These are phyloP conservation scores for Penicillium sp. DNA, from an alignment of 2,329 filamentous ascomycete species.

Conservation along the genomic window DNA sequence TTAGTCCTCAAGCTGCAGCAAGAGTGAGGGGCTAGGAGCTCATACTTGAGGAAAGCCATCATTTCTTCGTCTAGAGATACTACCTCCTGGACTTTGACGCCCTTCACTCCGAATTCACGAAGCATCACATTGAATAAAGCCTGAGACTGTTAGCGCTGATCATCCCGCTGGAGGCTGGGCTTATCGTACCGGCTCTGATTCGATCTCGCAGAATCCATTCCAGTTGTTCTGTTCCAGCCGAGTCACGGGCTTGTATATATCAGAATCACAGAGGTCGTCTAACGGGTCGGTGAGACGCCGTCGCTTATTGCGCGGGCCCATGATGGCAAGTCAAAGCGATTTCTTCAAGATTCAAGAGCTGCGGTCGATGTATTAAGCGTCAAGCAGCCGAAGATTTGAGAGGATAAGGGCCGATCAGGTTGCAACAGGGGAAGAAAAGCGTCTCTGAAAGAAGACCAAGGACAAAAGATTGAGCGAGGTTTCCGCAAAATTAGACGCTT, in stretches of 20 bases:
- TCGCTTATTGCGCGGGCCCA: conserved; percentile 35
- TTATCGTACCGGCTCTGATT: conserved; percentile 76
- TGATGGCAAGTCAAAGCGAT: conserved; percentile 15
- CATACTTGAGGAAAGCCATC: conserved; percentile 65
- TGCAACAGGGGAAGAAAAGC: neutral
- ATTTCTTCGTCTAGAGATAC: conserved; percentile 69
- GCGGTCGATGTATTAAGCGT: neutral
- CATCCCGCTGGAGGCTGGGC: neutral
- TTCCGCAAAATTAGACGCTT: neutral
- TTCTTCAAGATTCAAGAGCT: neutral
- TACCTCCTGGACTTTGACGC: conserved; percentile 75
- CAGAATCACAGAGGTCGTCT: conserved; percentile 25
- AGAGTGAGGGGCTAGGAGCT: neutral
- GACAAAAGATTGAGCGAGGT: neutral
- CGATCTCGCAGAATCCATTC: conserved; percentile 67
- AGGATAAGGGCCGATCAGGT: neutral
- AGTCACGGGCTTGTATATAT: conserved; percentile 36
- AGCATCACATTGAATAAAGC: conserved; percentile 86
- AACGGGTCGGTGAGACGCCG: conserved; percentile 27
- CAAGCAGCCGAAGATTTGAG: neutral
- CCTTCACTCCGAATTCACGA: conserved; percentile 71
- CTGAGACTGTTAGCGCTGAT: conserved; percentile 44
- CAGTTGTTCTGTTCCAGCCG: conserved; percentile 44
- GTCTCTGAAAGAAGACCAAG: neutral
- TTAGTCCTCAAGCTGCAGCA: conserved; percentile 1